Evolutionary conservation across 1,284 basidiomycete genomes (phyloP).

Genomic region (Ganoderma multipileum): DNA sequence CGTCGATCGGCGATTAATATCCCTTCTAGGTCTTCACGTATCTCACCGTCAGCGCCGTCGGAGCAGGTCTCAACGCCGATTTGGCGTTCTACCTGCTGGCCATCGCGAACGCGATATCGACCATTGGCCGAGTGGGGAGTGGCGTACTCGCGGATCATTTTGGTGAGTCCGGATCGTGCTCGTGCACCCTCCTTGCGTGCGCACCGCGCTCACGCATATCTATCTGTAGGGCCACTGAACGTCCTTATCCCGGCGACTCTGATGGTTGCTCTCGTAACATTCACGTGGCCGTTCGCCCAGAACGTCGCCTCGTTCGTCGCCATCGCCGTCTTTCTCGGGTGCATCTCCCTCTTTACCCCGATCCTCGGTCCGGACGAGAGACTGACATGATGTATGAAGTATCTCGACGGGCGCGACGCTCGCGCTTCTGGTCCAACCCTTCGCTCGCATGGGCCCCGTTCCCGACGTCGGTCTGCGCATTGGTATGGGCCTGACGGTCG

Average conservation of each 20-base stretch:
- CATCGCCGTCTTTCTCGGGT: conserved; percentile 36
- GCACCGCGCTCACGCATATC: no score
- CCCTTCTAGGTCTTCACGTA: background rate
- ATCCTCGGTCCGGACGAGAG: background rate
- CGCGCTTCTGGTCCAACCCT: conserved; percentile 57
- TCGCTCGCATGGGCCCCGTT: conserved; percentile 58
- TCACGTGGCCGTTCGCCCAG: conserved; percentile 60
- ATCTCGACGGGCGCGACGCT: conserved; percentile 61
- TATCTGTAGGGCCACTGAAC: conserved; percentile 54
- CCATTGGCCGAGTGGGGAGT: background rate
- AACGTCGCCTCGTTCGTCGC: conserved; percentile 47
- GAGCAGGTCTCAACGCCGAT: background rate
- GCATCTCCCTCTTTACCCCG: no score
- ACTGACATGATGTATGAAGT: conserved; percentile 38
- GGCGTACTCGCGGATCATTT: background rate
- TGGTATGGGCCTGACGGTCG: conserved; percentile 58
- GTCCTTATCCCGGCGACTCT: conserved; percentile 59
- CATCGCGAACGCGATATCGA: background rate
- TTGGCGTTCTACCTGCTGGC: background rate
- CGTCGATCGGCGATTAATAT: background rate
- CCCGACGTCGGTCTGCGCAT: conserved; percentile 60
- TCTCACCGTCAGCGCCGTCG: background rate
- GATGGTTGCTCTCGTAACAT: conserved; percentile 55
- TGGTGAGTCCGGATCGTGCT: background rate
- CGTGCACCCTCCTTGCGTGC: no score